These are phyloP conservation scores for Phycomyces nitens DNA, from an alignment of 192 early-diverging fungal species.

Conservation along the genomic window DNA sequence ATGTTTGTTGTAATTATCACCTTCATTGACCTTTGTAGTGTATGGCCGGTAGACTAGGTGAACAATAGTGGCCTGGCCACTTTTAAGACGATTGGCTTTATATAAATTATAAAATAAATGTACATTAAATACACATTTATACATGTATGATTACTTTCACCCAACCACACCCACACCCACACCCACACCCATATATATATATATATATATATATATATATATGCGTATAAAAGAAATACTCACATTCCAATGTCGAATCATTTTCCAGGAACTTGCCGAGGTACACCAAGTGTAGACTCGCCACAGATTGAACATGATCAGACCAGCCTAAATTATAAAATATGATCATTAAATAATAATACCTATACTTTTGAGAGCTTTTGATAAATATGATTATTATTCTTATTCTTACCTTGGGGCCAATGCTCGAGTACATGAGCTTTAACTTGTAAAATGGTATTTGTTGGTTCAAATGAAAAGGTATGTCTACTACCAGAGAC, in stretches of 20 bases:
- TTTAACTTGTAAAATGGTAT: not conserved
- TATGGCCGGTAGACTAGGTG: not conserved
- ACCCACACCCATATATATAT: too few species aligned
- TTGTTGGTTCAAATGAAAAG: not conserved
- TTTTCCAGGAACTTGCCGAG: not conserved
- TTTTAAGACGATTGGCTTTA: not conserved
- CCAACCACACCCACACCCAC: too few species aligned
- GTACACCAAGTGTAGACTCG: not conserved
- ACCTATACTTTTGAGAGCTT: not conserved
- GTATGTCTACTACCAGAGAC: conserved; percentile 4
- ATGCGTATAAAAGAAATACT: too few species aligned
- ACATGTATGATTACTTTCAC: too few species aligned
- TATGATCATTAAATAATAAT: not conserved
- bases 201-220: too few species aligned
- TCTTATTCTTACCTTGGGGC: conserved; percentile 3
- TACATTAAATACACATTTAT: too few species aligned
- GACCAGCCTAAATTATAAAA: conserved; percentile 2
- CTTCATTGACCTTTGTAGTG: too few species aligned
- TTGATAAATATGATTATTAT: not conserved
- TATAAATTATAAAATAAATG: not conserved
- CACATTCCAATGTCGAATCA: not conserved
- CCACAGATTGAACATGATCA: not conserved
- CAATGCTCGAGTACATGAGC: conserved; percentile 2
- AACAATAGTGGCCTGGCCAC: not conserved
- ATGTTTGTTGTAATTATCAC: too few species aligned